Evolutionary conservation across 768 basidiomycete genomes (phyloP), one percentile per base, ranked within the genome.

Genomic region (Mrakia hoshinonis): DNA sequence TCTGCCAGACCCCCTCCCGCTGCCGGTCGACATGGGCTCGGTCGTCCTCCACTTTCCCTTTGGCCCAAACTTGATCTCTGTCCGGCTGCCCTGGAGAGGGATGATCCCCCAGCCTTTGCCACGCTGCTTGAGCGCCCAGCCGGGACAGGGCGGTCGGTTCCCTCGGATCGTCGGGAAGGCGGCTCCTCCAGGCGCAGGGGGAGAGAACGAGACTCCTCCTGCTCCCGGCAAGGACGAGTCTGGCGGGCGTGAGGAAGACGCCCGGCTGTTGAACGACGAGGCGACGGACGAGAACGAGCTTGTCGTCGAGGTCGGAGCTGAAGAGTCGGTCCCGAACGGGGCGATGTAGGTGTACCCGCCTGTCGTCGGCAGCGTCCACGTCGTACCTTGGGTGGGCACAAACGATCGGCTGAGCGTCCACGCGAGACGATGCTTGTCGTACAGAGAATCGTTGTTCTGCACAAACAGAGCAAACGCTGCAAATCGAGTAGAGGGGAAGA

Each of bases 11-110:
- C 58, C 58, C 36, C 58, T 15, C 4, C 58, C 58, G 20, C 58
- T 61, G 31, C 58, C 58, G 7, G 58, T 61, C 34, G 58, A 11
- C 20, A 3, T 22, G 11, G 58, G 58, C n/a, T 36, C 36, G 38
- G 43, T 62, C 65, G 55, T 26, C 12, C 70, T 58, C 70, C 70
- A 72, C 58, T 72, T 72, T 15, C 70, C 70, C 49, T 72, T 72
- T 11, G 70, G 70, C 6, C 70, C 70, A 20, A 72, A 72, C 65
- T 58, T 67, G 55, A 72, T 72, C 65, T 72, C 70, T 24, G 54
- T 58, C 39, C 51, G 38, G 6, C 43, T 15, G 20, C 60, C 65
- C 31, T 67, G 58, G 18, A 72, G 58, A 46, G 70, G 70, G 10
- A 67, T 24, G 47, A 72, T 72, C 24, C 70, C 70, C 70, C 70